phyloP scores from a whole-genome alignment of 176 grass and related monocot species.

The Triticum timopheevii region DNA sequence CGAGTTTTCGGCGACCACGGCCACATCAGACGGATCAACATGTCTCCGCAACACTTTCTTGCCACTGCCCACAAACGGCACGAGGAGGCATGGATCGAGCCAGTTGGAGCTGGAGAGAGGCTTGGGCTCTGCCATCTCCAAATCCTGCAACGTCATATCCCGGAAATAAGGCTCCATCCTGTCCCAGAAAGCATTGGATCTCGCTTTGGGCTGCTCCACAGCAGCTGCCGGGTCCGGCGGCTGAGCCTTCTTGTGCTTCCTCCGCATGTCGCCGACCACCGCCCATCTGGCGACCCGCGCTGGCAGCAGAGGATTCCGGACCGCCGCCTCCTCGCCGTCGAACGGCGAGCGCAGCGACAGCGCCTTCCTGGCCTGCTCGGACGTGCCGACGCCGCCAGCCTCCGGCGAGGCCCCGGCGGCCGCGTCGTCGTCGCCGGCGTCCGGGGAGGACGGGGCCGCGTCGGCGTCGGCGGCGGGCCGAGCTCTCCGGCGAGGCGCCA shows the following conservation, averaged over 20 bases:
- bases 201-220: conserved; percentile 28
- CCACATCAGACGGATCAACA: conserved; percentile 1
- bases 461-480: conserved; percentile 33
- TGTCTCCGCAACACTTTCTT: conserved; percentile 6
- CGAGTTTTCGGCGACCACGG: conserved; percentile 7
- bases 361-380: conserved; percentile 77
- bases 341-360: conserved; percentile 76
- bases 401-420: conserved; percentile 29
- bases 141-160: conserved; percentile 47
- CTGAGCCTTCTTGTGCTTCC: conserved; percentile 66
- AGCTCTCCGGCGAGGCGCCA: conserved; percentile 54
- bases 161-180: conserved; percentile 73
- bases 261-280: conserved; percentile 48
- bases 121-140: conserved; percentile 48
- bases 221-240: conserved; percentile 26
- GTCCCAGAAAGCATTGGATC: conserved; percentile 60
- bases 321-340: conserved; percentile 59
- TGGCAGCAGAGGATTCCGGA: conserved; percentile 56
- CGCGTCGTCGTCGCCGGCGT: conserved; percentile 20
- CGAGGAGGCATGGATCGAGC: conserved; percentile 57
- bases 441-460: conserved; percentile 14
- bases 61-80: conserved; percentile 46
- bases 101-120: conserved; percentile 10
- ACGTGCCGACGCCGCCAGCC: conserved; percentile 34
- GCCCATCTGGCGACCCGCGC: conserved; percentile 58